Evolutionary conservation across 805 yeast genomes (phyloP).

Genomic region (Saccharomycopsis javanensis): DNA sequence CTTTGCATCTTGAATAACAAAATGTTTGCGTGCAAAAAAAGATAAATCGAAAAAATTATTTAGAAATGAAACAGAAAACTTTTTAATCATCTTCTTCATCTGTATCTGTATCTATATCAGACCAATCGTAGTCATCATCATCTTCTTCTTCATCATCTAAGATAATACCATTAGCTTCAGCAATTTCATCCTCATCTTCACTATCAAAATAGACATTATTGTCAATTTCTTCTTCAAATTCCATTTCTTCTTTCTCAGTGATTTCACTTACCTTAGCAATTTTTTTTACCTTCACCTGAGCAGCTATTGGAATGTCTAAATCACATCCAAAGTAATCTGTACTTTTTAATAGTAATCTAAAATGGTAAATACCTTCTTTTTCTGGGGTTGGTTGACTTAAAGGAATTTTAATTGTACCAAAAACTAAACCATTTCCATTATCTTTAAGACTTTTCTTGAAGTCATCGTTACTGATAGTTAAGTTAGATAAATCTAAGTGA

Average conservation of each 20-base stretch:
- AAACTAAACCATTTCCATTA: conserved; percentile 31
- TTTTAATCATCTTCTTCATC: conserved; percentile 48
- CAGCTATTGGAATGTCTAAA: conserved; percentile 54
- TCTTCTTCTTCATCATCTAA: conserved; percentile 29
- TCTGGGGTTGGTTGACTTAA: conserved; percentile 72
- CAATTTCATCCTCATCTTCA: conserved; percentile 31
- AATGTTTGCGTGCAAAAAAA: background rate
- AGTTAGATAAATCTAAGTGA: conserved; percentile 45
- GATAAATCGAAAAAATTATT: background rate
- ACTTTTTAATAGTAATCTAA: conserved; percentile 61
- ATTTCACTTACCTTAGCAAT: conserved; percentile 42
- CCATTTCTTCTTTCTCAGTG: conserved; percentile 47
- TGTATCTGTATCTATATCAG: conserved; percentile 55
- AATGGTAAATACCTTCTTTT: conserved; percentile 51
- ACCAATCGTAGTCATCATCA: conserved; percentile 32
- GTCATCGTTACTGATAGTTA: conserved; percentile 42
- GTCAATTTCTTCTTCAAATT: conserved; percentile 1
- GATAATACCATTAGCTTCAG: conserved; percentile 23
- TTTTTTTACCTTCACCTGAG: conserved; percentile 41
- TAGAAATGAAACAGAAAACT: background rate
- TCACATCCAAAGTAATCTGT: conserved; percentile 79
- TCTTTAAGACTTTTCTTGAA: conserved; percentile 25
- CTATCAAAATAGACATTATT: conserved; percentile 33
- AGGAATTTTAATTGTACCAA: conserved; percentile 71
- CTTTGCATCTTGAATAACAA: background rate